Evolutionary conservation across 768 basidiomycete genomes (phyloP).

Genomic region (Hydnum rufescens): DNA sequence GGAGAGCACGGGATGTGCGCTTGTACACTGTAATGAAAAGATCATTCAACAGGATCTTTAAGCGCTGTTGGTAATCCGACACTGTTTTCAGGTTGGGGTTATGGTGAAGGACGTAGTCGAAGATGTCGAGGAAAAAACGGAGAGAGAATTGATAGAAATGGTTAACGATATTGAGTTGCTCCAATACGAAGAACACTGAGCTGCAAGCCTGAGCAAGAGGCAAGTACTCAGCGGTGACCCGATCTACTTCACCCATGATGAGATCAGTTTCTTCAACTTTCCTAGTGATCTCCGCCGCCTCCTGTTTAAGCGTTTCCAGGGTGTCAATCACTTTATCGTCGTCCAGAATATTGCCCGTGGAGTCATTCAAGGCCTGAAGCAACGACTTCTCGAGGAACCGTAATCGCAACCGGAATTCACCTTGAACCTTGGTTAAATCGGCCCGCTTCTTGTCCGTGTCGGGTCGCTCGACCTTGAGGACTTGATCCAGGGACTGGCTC

Average conservation of each 20-base stretch:
- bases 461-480: conserved; percentile 89
- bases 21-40: conserved; percentile 77
- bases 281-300: conserved; percentile 86
- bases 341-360: conserved; percentile 89
- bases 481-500: conserved; percentile 93
- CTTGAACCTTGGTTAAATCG: conserved; percentile 95
- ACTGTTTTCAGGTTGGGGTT: conserved; percentile 78
- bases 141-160: conserved; percentile 99
- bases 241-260: conserved; percentile 90
- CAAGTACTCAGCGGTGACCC: conserved; percentile 85
- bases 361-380: conserved; percentile 89
- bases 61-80: conserved; percentile 48
- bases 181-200: conserved; percentile 89
- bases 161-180: conserved; percentile 81
- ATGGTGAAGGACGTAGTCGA: conserved; percentile 81
- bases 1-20: conserved; percentile 73
- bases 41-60: conserved; percentile 66
- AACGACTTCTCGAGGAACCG: conserved; percentile 84
- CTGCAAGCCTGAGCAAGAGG: conserved; percentile 93
- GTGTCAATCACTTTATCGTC: conserved; percentile 98
- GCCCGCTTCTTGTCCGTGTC: conserved; percentile 91
- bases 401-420: conserved; percentile 86
- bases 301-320: conserved; percentile 82
- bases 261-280: conserved; percentile 95
- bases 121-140: conserved; percentile 94